Evolutionary conservation across 805 yeast species (phyloP).

Genomic region (Metschnikowia bowlesiae): DNA sequence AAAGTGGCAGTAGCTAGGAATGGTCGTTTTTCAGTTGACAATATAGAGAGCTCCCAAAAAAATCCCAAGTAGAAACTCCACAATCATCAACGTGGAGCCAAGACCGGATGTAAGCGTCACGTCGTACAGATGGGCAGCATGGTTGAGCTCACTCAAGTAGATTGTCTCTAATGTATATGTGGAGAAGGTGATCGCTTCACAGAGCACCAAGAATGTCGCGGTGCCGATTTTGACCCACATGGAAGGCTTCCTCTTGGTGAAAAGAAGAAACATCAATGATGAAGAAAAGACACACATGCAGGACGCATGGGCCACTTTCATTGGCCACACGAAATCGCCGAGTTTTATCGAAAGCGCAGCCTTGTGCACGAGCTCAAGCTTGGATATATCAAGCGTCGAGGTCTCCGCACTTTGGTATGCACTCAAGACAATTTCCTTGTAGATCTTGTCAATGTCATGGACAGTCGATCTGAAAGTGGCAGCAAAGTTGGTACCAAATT

Average conservation of each 20-base stretch:
- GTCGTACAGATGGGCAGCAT: constrained; percentile 9
- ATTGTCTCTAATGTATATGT: constrained; percentile 8
- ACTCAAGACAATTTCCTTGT: constrained; percentile 5
- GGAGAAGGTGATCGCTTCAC: constrained; percentile 11
- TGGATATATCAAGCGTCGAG: constrained; percentile 9
- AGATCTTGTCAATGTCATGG: constrained; percentile 10
- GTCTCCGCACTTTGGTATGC: background rate
- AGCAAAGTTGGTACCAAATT: constrained; percentile 12
- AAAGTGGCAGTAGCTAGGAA: background rate
- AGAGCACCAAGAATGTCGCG: constrained; percentile 5
- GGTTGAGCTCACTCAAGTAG: constrained; percentile 6
- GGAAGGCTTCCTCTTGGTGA: background rate
- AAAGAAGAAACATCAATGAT: constrained; percentile 1
- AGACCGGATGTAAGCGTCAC: constrained; percentile 11
- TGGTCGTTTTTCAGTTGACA: background rate
- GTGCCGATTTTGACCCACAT: background rate
- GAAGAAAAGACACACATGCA: background rate
- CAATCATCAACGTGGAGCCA: constrained; percentile 8
- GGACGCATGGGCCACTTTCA: constrained; percentile 7
- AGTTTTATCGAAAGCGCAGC: constrained; percentile 9
- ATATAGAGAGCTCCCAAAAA: constrained; percentile 5
- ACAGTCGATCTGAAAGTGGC: constrained; percentile 8
- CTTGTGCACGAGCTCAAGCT: constrained; percentile 11
- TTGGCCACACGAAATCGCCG: constrained; percentile 5
- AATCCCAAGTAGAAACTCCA: constrained; percentile 10